A percentile compares a stretch with the other conserved stretches of the same genome.
phyloP scores from a whole-genome alignment of 2,329 filamentous ascomycete species.

The Plenodomus biglobosus region DNA sequence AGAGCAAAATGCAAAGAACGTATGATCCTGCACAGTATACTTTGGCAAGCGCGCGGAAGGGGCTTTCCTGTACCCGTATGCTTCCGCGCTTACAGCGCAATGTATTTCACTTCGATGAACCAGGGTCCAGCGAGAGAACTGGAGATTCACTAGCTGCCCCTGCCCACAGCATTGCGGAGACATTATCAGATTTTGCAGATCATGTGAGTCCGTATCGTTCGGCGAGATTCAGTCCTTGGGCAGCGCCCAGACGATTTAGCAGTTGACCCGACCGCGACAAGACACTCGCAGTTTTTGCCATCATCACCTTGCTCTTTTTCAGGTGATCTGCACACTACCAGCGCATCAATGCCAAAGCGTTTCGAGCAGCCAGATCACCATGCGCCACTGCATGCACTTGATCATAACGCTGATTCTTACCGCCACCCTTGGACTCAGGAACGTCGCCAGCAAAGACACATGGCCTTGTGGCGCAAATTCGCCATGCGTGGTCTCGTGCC shows the following conservation, averaged over 20 bases:
- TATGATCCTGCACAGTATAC: not conserved
- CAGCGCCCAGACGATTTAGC: not conserved
- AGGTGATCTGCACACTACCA: not conserved
- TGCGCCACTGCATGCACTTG: not conserved
- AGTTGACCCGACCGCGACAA: not conserved
- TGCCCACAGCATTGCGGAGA: not conserved
- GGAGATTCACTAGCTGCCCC: not conserved
- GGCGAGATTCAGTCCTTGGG: not conserved
- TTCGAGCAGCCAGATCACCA: not conserved
- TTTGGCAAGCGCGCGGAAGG: not conserved
- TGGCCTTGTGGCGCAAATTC: too few relatives aligned
- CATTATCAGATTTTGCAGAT: not conserved
- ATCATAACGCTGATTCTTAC: not conserved
- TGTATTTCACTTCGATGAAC: not conserved
- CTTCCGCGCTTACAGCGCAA: not conserved
- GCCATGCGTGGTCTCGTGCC: too few relatives aligned
- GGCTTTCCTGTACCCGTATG: not conserved
- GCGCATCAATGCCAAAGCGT: not conserved
- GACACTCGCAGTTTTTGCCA: not conserved
- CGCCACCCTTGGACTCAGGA: not conserved
- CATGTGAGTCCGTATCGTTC: not conserved
- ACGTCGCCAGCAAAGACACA: not conserved
- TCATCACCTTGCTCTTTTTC: not conserved
- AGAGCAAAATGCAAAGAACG: not conserved
- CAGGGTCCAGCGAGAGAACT: not conserved